These are phyloP conservation scores for Prunus dulcis DNA, from an alignment of 306 rosid species.

Conservation along the genomic window DNA sequence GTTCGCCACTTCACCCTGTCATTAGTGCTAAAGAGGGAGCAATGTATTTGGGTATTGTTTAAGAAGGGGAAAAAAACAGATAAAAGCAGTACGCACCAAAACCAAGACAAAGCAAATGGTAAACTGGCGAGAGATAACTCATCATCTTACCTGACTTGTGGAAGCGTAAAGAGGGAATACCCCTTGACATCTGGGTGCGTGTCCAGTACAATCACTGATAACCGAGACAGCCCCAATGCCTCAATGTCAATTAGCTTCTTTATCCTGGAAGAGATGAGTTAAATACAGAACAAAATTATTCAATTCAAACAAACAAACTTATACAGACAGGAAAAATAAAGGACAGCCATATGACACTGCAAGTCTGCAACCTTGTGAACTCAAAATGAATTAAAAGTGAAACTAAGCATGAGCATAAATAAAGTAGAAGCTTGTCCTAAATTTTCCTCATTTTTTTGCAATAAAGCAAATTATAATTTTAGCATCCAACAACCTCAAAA, in stretches of 20 bases:
- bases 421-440: neutral
- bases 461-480: neutral
- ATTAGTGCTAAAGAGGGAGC: neutral
- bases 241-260: constrained; percentile 81
- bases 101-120: neutral
- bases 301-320: neutral
- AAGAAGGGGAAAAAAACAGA: neutral
- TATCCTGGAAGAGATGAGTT: constrained; percentile 45
- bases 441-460: neutral
- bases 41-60: neutral
- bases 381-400: neutral
- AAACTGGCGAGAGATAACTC: neutral
- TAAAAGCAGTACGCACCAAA: neutral
- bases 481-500: neutral
- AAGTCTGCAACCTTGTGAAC: constrained; percentile 5
- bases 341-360: neutral
- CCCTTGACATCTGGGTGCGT: constrained; percentile 84
- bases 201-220: constrained; percentile 65
- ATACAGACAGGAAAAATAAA: neutral
- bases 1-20: neutral
- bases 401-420: neutral
- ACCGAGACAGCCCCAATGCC: constrained; percentile 79
- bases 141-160: constrained; percentile 86
- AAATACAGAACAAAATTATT: neutral
- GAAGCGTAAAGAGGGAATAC: constrained; percentile 76